Evolutionary conservation across 2,329 filamentous ascomycete genomes (phyloP), one percentile per base, ranked within the genome.

Genomic region (Microdochium nivale): DNA sequence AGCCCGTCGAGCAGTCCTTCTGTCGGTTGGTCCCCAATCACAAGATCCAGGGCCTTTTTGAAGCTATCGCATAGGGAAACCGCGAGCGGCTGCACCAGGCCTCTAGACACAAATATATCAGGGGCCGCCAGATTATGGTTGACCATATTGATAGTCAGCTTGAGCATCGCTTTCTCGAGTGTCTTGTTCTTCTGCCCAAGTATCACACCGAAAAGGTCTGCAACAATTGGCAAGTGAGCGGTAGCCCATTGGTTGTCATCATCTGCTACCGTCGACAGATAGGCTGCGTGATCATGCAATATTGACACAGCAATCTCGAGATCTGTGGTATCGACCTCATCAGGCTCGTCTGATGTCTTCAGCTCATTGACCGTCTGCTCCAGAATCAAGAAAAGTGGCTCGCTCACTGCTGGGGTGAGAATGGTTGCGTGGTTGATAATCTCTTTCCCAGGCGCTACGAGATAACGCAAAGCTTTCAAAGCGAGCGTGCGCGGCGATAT

Each of bases 141-240:
- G 9, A 90, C 94, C 49, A 91, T 77, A 60, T 95, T 95, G 56
- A 96, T 78, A 33, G 88, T 84, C 3, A 96, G 76, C 52, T 88
- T 83, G 47, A 92, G 71, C 25, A 81, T 69, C 19, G 82, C 66
- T 30, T 65, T 71, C 48, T 73, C 71, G 8, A 75, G 59, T 4
- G 68, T 66, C 30, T 69, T 73, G 49, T 70, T 67, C 19, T 67
- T 60, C n/a, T 57, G 63, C 27, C 57, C 59, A 27, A 75, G 62
- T 3, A 69, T 67, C 2, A 68, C 65, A 21, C 68, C 67, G 5
- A 80, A 63, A 1, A 77, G 67, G 47, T 75, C 70, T 1, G 76
- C 75, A 32, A 85, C 67, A 3, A 72, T 71, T 3, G 76, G 73
- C 16, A 84, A 66, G 48, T 77, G 74, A n/a, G 71, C 65, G 13